Evolutionary conservation across 2,329 filamentous ascomycete genomes (phyloP), one percentile per base, ranked within the genome.

Genomic region (Podosphaera fusca): DNA sequence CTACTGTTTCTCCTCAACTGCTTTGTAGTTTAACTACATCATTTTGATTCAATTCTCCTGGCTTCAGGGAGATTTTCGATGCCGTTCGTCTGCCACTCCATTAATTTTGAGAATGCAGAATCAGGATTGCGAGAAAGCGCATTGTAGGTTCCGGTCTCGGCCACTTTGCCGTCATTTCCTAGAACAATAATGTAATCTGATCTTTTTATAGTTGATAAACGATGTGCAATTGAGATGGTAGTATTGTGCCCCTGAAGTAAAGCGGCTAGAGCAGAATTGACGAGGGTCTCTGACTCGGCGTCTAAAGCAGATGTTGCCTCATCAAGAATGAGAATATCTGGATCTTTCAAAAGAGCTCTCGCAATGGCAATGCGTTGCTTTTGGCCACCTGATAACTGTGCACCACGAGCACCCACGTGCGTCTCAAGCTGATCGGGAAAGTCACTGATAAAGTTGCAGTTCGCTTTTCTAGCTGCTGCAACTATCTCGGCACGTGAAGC

Each of bases 301-400:
- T 98, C 92, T 6, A 98, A 76, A 0, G 92, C 92, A 2, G 87
- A 95, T 0, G 94, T 98, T 21, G 94, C 86, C 74, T 98, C 92
- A 66, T 98, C 92, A 0, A 98, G 78, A 59, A 98, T 94, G 34
- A 98, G 74, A 61, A 98, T 96, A 70, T 98, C 92, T 0, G 94
- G 94, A 61, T 95, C 80, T 70, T 96, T 96, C 63, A 98, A 81
- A 34, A 98, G 76, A 10, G 92, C 92, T 57, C 94, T 81, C 4
- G 92, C 92, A 68, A 98, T 98, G 42, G 92, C 92, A 64, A 98
- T 96, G 61, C 92, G 84, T 70, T 98, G 92, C 72, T 96, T 96
- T 70, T 98, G 92, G 0, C 92, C 92, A 55, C 92, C 92, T 7
- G 88, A 95, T 0, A 98, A 77, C 69, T 96, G 90, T 1, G 90